Percentiles rank a stretch among this genome's conserved stretches.
phyloP scores from a whole-genome alignment of 768 basidiomycete genomes.

The Leccinum fibrillosum region DNA sequence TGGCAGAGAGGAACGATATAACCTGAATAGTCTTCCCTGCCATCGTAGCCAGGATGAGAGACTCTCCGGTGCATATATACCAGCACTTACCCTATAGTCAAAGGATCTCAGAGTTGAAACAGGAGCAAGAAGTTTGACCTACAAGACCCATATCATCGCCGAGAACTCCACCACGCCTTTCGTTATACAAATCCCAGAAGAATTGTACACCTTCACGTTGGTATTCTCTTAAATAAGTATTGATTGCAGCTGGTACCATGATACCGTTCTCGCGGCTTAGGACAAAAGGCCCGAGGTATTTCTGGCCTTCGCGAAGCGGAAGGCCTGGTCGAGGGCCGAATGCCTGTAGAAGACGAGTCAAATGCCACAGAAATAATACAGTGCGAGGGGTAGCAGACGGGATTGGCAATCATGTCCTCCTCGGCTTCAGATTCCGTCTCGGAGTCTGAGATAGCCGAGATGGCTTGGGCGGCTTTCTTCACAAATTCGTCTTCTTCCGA shows the following conservation, averaged over 20 bases:
- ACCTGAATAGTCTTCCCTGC: constrained; percentile 94
- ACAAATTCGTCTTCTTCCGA: constrained; percentile 27
- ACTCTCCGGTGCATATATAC: background rate
- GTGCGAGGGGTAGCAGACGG: constrained; percentile 17
- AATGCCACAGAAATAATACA: background rate
- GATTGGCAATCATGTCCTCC: constrained; percentile 28
- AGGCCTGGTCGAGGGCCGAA: constrained; percentile 54
- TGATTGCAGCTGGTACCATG: constrained; percentile 66
- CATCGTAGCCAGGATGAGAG: constrained; percentile 1
- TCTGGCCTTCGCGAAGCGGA: constrained; percentile 43
- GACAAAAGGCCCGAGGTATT: constrained; percentile 42
- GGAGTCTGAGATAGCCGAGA: constrained; percentile 25
- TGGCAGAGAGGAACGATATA: constrained; percentile 83
- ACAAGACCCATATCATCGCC: constrained; percentile 97
- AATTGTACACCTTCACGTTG: constrained; percentile 86
- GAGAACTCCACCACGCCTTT: constrained; percentile 73
- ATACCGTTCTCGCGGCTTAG: constrained; percentile 47
- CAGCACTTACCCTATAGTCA: constrained; percentile 25
- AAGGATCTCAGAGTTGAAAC: background rate
- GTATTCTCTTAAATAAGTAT: constrained; percentile 85
- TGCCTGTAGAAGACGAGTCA: constrained; percentile 26
- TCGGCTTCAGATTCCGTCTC: constrained; percentile 47
- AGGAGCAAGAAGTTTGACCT: constrained; percentile 10
- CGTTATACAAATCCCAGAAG: constrained; percentile 68
- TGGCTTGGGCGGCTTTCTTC: constrained; percentile 6